Evolutionary conservation across 2,329 filamentous ascomycete genomes (phyloP).

Genomic region (Verticillium dahliae): DNA sequence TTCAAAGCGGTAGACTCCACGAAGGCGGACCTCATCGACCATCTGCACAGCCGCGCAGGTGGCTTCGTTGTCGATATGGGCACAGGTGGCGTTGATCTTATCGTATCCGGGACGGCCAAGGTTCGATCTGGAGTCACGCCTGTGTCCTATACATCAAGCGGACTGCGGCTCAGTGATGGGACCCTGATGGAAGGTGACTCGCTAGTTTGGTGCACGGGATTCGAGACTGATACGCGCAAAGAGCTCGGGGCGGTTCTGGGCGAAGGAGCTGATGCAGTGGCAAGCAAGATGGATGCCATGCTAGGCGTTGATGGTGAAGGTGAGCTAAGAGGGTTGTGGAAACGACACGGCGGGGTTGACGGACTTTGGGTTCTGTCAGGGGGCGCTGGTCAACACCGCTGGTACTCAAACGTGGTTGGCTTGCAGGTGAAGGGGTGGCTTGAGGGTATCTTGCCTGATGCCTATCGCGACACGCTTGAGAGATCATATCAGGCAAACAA

Average conservation of each 20-base stretch:
- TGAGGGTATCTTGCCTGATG: conserved; percentile 23
- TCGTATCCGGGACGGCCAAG: conserved; percentile 17
- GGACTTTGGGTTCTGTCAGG: conserved; percentile 30
- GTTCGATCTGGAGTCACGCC: neutral
- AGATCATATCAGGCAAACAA: neutral
- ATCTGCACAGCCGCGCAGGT: conserved; percentile 22
- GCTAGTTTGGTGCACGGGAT: conserved; percentile 30
- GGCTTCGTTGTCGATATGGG: conserved; percentile 30
- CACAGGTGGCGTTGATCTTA: conserved; percentile 17
- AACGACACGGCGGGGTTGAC: conserved; percentile 21
- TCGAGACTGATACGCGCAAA: conserved; percentile 19
- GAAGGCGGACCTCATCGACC: conserved; percentile 7
- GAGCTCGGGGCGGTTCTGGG: conserved; percentile 21
- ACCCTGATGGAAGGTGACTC: conserved; percentile 22
- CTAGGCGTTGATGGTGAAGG: conserved; percentile 35
- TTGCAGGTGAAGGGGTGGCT: conserved; percentile 27
- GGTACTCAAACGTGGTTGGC: conserved; percentile 21
- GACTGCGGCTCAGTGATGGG: conserved; percentile 22
- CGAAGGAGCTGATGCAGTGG: conserved; percentile 17
- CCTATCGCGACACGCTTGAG: neutral
- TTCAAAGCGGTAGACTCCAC: conserved; percentile 6
- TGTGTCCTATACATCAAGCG: conserved; percentile 17
- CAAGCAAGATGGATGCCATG: conserved; percentile 24
- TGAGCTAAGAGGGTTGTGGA: conserved; percentile 33
- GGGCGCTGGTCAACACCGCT: conserved; percentile 23